These are phyloP conservation scores for Triticum dicoccoides DNA, from an alignment of 176 grass and related monocot species.

Conservation along the genomic window DNA sequence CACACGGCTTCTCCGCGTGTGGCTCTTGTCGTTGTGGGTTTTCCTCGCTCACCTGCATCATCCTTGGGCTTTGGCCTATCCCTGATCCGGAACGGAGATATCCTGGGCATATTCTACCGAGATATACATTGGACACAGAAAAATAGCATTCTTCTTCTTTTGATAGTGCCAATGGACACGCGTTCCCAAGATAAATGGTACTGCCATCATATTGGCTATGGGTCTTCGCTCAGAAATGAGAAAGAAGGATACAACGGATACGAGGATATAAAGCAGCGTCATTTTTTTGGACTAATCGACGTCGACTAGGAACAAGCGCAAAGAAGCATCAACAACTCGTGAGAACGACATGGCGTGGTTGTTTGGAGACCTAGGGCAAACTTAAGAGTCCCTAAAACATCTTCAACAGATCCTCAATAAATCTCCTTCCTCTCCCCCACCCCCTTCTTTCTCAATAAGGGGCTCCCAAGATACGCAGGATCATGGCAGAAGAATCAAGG, in stretches of 20 bases:
- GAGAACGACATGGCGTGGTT: not conserved
- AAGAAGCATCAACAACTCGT: not conserved
- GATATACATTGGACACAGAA: conserved; percentile 4
- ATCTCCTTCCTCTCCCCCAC: too few relatives aligned
- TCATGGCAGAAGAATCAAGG: too few relatives aligned
- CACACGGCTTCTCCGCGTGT: conserved; percentile 21
- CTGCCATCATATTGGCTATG: not conserved
- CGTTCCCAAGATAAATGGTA: not conserved
- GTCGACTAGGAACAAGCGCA: not conserved
- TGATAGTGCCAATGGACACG: conserved; percentile 14
- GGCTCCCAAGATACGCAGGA: too few relatives aligned
- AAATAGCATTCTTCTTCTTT: not conserved
- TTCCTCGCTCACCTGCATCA: not conserved
- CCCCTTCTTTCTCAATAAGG: too few relatives aligned
- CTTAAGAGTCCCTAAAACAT: too few relatives aligned
- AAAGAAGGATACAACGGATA: not conserved
- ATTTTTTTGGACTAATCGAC: not conserved
- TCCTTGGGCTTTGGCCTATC: not conserved
- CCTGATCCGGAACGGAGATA: conserved; percentile 14
- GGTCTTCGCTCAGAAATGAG: not conserved
- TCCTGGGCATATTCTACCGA: conserved; percentile 47
- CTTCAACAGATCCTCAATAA: too few relatives aligned
- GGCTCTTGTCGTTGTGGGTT: not conserved
- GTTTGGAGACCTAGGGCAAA: not conserved
- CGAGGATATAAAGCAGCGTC: not conserved